phyloP scores from a whole-genome alignment of 805 yeast species.

The Ogataea dorogensis region DNA sequence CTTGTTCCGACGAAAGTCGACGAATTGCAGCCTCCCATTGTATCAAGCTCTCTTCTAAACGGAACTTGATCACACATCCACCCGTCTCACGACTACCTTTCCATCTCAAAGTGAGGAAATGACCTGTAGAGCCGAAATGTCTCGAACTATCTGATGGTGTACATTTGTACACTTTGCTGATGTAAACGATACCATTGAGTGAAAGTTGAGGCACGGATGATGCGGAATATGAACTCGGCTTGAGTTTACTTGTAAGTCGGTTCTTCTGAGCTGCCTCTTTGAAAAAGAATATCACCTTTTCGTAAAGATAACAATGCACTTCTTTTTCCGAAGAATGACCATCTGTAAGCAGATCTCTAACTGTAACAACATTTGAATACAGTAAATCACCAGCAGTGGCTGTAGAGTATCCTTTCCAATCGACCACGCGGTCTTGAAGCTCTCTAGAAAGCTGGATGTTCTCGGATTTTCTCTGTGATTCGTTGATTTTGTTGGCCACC shows the following conservation, averaged over 20 bases:
- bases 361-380: constrained; percentile 68
- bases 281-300: constrained; percentile 59
- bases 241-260: constrained; percentile 45
- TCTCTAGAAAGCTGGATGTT: constrained; percentile 70
- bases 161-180: constrained; percentile 27
- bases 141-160: constrained; percentile 32
- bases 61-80: constrained; percentile 75
- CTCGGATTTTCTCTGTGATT: constrained; percentile 89
- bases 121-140: constrained; percentile 41
- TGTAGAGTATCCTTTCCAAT: constrained; percentile 89
- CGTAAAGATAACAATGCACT: constrained; percentile 86
- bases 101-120: constrained; percentile 69
- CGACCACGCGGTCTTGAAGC: constrained; percentile 69
- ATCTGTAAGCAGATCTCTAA: constrained; percentile 51
- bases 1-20: constrained; percentile 36
- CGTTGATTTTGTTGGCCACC: constrained; percentile 86
- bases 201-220: constrained; percentile 20
- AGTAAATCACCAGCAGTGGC: constrained; percentile 82
- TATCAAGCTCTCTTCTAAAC: constrained; percentile 75
- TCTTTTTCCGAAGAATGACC: constrained; percentile 74
- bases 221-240: constrained; percentile 44
- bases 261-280: constrained; percentile 55
- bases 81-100: constrained; percentile 87
- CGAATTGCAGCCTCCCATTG: constrained; percentile 79
- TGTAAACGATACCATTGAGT: constrained; percentile 33